Conservation (phyloP, 2,329 filamentous ascomycete genomes). For the Cryoendolithus antarcticus region DNA sequence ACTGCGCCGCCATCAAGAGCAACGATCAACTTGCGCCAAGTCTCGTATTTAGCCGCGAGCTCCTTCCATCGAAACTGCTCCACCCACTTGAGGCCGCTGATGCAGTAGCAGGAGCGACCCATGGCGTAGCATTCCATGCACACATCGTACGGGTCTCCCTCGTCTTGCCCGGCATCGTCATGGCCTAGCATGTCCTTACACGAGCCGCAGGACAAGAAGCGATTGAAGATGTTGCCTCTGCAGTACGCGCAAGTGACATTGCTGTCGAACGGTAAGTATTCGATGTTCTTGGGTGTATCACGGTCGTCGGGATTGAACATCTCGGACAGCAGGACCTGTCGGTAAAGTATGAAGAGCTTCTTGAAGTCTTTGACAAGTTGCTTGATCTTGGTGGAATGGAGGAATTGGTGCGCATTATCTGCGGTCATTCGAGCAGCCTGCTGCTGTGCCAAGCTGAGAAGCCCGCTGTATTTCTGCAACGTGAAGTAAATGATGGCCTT, state of each 20-base stretch:
- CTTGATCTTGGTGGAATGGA: constrained; percentile 41
- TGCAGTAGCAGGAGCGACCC: constrained; percentile 82
- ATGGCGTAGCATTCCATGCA: constrained; percentile 99
- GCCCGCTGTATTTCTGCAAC: constrained; percentile 59
- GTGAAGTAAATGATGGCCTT: constrained; percentile 91
- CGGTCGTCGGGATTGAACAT: constrained; percentile 53
- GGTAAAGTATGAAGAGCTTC: constrained; percentile 64
- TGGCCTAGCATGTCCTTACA: constrained; percentile 58
- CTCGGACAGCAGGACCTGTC: constrained; percentile 69
- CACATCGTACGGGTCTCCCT: constrained; percentile 82
- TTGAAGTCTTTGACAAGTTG: constrained; percentile 76
- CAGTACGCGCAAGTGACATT: constrained; percentile 95
- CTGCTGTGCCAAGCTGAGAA: constrained; percentile 46
- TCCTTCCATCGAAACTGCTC: constrained; percentile 86
- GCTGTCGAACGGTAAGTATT: constrained; percentile 72
- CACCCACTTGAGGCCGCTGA: constrained; percentile 77
- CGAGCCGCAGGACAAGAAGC: constrained; percentile 81
- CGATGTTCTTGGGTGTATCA: constrained; percentile 51
- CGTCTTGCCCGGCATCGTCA: constrained; percentile 28
- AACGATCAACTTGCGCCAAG: constrained; percentile 69
- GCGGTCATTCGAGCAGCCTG: constrained; percentile 28
- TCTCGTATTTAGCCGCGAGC: constrained; percentile 64
- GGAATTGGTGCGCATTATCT: constrained; percentile 17
- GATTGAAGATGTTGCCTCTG: constrained; percentile 90
- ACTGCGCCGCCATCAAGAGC: constrained; percentile 57